Base-by-base conservation (phyloP, 2,329 filamentous ascomycete genomes). In the Tetracladium maxilliforme region DNA sequence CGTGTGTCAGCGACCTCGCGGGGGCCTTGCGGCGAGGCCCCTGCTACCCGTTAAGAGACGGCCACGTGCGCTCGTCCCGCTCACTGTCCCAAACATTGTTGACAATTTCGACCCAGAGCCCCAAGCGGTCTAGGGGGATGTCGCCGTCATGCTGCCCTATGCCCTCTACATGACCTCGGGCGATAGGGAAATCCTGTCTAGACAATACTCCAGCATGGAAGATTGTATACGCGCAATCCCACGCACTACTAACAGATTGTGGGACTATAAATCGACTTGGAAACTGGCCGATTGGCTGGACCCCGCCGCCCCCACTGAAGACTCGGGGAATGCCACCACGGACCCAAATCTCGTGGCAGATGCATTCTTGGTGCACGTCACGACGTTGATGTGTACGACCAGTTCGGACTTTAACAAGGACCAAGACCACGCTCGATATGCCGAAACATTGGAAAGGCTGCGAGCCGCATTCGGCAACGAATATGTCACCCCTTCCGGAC, bases 281-380 rank as follows among this genome's bases (percentile, higher is more conserved):
- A 56, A 62, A 29, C 49, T 48, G 18, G 47, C 55, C 16, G 60
- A 64, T 32, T 64, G 59, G 59, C 47, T 64, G 3, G 59, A 61
- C 27, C 60, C 60, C 0, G 45, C 46, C 4, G 48, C 59, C 1
- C 57, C 58, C 0, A 43, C 50, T 1, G 43, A 54, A 1, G 35
- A 49, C 7, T 48, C 59, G 0, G 49, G 43, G 4, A 38, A 38
- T n/a, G 54, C 52, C 1, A 49, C 46, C 0, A 62, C 58, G 0
- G 42, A 52, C 19, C 39, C 45, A 1, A 40, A 43, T 4, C 44
- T 58, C 3, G 55, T 62, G 1, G 54, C 58, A 1, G 56, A 64
- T 27, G 55, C 56, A 3, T 63, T 59, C 29, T 43, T 63, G 2
- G 47, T 59, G 2, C 48, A 52, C 22, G 51, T 58, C 13, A 56